Evolutionary conservation across 2,329 filamentous ascomycete genomes (phyloP), one percentile per base, ranked within the genome.

Genomic region (Neophaeococcomyces aloes): DNA sequence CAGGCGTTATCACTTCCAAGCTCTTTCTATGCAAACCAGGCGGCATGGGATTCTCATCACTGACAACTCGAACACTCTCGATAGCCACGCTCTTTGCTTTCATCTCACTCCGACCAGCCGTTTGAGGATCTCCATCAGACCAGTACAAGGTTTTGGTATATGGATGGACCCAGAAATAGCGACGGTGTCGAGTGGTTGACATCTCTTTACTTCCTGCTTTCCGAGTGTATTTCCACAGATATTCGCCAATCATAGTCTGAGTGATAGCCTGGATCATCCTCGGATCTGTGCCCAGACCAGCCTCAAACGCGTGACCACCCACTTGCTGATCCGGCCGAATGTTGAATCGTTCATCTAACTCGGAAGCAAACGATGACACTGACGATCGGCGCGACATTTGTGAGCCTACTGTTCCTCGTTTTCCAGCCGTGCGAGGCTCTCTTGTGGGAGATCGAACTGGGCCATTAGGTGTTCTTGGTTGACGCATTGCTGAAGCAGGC

Each of bases 261-360:
- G 91, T 98, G 53, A 98, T 95, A 38, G 91, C 91, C 67, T 95
- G 87, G 54, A 98, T 96, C 87, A 98, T 95, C 56, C 89, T 84
- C 50, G 89, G 89, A 65, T 98, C 91, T 4, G 87, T 94, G 50
- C 76, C 76, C 15, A 79, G 70, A 50, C 76, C 76, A 21, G 79
- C 70, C 7, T 78, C 76, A 48, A 91, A 75, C 11, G 80, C 81
- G 36, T 69, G 64, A 5, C 69, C 57, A 42, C 78, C 69, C 34
- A 68, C 66, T 60, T 75, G 69, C 39, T 74, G 74, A 45, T 74
- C 62, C 18, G 63, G 65, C 8, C 77, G 73, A 31, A 86, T 81
- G 59, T 93, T 87, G 71, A 98, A 96, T 31, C 89, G 78, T 47
- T 81, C 80, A 57, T 98, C 91, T 15, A 98, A 69, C 64, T 98